Evolutionary conservation across 768 basidiomycete species (phyloP).

Genomic region (Trametes meyenii): DNA sequence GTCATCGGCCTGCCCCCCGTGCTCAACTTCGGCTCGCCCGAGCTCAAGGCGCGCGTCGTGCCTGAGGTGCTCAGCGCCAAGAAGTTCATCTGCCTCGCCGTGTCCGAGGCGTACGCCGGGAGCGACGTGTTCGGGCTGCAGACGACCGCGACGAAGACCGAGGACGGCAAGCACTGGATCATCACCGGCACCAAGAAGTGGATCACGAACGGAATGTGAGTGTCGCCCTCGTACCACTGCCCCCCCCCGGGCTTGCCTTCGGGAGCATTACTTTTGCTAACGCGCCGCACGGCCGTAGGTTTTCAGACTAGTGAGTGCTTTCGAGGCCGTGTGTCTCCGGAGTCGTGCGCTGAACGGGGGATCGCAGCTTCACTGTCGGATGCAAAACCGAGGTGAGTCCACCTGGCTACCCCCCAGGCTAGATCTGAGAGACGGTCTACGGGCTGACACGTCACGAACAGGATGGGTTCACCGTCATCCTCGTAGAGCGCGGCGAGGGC

Average conservation of each 20-base stretch:
- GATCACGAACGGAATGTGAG: constrained; percentile 76
- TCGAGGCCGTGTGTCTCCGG: background rate
- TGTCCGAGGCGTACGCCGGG: constrained; percentile 83
- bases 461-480: constrained; percentile 78
- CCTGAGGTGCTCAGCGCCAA: constrained; percentile 73
- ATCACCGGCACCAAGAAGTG: constrained; percentile 89
- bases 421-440: constrained; percentile 15
- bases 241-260: background rate
- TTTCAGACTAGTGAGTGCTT: constrained; percentile 43
- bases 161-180: constrained; percentile 83
- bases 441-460: constrained; percentile 34
- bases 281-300: constrained; percentile 27
- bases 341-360: background rate
- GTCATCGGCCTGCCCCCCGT: constrained; percentile 87
- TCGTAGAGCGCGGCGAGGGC: constrained; percentile 82
- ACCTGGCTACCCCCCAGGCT: background rate
- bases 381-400: constrained; percentile 58
- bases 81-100: constrained; percentile 83
- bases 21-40: constrained; percentile 76
- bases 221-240: background rate
- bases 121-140: constrained; percentile 83
- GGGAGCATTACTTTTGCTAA: background rate
- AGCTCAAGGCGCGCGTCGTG: constrained; percentile 59
- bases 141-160: constrained; percentile 78
- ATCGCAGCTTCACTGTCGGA: constrained; percentile 63